These are phyloP conservation scores for Boechera divaricarpa DNA, from an alignment of 345 rosid species.

Conservation along the genomic window DNA sequence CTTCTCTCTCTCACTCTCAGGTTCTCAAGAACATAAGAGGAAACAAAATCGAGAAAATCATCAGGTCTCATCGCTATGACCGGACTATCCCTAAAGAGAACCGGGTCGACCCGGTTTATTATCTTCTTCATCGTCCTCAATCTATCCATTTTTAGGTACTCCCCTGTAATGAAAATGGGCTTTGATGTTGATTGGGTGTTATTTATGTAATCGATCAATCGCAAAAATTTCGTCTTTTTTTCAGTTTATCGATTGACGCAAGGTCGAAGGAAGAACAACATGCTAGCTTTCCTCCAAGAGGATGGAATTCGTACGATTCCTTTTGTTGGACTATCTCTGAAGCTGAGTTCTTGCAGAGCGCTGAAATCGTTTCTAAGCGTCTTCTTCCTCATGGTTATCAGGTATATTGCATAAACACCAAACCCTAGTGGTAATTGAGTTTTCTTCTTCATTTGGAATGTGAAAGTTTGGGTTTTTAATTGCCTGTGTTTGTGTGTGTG, in stretches of 20 bases:
- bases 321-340: slow-evolving; percentile 90
- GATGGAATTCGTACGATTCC: slow-evolving; percentile 97
- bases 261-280: slow-evolving; percentile 35
- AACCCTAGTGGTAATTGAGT: not conserved
- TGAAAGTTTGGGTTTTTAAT: slow-evolving; percentile 3
- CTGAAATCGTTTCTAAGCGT: slow-evolving; percentile 66
- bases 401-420: slow-evolving; percentile 47
- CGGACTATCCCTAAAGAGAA: slow-evolving; percentile 7
- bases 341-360: slow-evolving; percentile 76
- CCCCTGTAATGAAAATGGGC: slow-evolving; percentile 9
- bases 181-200: not conserved
- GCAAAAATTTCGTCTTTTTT: not conserved
- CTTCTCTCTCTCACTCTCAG: not conserved
- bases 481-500: not conserved
- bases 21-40: slow-evolving; percentile 24
- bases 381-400: slow-evolving; percentile 73
- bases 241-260: slow-evolving; percentile 24
- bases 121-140: slow-evolving; percentile 44
- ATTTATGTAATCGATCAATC: not conserved
- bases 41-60: not conserved
- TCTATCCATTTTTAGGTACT: slow-evolving; percentile 49
- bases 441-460: slow-evolving; percentile 7
- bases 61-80: slow-evolving; percentile 28
- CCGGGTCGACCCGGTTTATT: slow-evolving; percentile 35
- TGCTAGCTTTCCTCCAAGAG: slow-evolving; percentile 85